Evolutionary conservation across 2,329 filamentous ascomycete genomes (phyloP), one percentile per base, ranked within the genome.

Genomic region (Colletotrichum sp.): DNA sequence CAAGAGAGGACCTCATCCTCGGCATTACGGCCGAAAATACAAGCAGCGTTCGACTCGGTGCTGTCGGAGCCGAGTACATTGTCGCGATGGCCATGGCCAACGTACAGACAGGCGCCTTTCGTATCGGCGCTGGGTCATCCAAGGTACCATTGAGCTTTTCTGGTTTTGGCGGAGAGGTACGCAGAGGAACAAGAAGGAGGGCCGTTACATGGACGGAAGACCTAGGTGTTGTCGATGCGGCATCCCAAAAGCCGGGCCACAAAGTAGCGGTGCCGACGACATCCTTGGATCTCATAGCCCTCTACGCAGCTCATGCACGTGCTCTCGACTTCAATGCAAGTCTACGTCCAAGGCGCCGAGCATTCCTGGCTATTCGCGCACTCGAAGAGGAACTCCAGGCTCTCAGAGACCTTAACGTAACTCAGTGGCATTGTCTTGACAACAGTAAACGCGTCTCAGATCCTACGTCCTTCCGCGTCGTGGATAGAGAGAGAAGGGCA

Each of bases 161-260:
- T 10, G 39, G 39, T 2, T 3, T 44, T 1, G 18, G 18, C 2
- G 18, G 39, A 44, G 39, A 44, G 39, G 3, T 44, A n/a, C 8
- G 39, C 18, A 44, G 39, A 44, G 39, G 18, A 44, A 44, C 39
- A 10, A 44, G 36, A 44, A 44, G 39, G 18, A 44, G 39, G 18
- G 18, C 5, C 9, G 18, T 44, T 2, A n/a, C 39, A 6, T n/a
- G 8, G 18, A n/a, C 18, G 9, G 39, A 44, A 44, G 39, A 44
- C 3, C 18, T 44, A 4, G 18, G 5, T 3, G 18, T 44, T 12
- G 1, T n/a, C 9, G 9, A n/a, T 12, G 39, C 39, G 0, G 18
- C 3, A 10, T n/a, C 18, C 1, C 18, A 44, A n/a, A 44, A 6
- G 18, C 39, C 39, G 18, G 18, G 39, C 2, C 36, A 44, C 36